phyloP scores from a whole-genome alignment of 371 early-diverging fungal genomes.

The Mortierella sp. region DNA sequence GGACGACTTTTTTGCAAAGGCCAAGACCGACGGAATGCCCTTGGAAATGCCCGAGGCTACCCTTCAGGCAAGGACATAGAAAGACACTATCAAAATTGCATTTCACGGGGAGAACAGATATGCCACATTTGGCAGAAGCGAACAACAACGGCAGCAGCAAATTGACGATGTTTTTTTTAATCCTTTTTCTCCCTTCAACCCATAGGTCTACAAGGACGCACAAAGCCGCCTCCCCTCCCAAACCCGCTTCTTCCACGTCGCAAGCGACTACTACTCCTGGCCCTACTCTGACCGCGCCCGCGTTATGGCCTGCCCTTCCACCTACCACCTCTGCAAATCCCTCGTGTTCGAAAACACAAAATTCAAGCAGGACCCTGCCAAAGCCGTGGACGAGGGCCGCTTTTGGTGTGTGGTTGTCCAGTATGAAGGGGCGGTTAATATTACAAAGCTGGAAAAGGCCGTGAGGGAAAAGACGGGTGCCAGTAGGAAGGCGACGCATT shows the following conservation, averaged over 20 bases:
- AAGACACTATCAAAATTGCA: too few relatives aligned
- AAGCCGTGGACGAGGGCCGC: constrained; percentile 30
- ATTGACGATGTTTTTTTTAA: too few relatives aligned
- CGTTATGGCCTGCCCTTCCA: constrained; percentile 68
- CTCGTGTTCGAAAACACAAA: constrained; percentile 79
- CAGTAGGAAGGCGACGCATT: constrained; percentile 47
- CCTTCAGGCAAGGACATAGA: constrained; percentile 27
- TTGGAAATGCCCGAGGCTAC: constrained; percentile 36
- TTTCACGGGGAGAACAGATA: too few relatives aligned
- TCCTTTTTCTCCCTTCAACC: neutral
- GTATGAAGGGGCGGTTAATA: constrained; percentile 73
- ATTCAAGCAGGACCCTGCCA: constrained; percentile 52
- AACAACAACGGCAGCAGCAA: too few relatives aligned
- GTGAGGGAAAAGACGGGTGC: constrained; percentile 63
- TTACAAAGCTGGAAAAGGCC: constrained; percentile 67
- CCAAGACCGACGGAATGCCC: constrained; percentile 27
- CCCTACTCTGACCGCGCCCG: constrained; percentile 65
- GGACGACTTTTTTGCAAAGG: constrained; percentile 39
- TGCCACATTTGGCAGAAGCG: too few relatives aligned
- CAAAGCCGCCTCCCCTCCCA: constrained; percentile 34
- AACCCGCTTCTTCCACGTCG: constrained; percentile 62
- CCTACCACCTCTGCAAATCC: constrained; percentile 77
- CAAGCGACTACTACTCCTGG: constrained; percentile 73
- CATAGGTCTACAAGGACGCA: constrained; percentile 48
- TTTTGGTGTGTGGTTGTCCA: constrained; percentile 65